Base-by-base conservation (phyloP, 1,284 basidiomycete genomes). In the Cutaneotrichosporon cyanovorans region DNA sequence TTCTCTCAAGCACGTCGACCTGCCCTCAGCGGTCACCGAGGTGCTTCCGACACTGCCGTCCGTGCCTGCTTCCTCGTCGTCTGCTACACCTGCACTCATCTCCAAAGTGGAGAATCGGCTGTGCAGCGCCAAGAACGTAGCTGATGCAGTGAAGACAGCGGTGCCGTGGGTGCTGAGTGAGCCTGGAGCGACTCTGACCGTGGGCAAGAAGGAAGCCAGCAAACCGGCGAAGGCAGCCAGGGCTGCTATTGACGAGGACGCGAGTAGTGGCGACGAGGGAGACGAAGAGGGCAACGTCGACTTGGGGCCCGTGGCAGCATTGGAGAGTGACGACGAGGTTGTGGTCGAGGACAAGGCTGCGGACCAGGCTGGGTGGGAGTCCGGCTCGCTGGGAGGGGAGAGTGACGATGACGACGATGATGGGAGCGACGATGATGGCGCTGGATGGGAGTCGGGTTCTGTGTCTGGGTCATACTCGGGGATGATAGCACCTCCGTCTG, bases 121-220 rank as follows among this genome's bases (percentile, higher is more conserved):
- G 20, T 74, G 85, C 36, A 88, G 85, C 59, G 84, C 84, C 2
- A 90, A 87, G 65, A 68, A 77, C 16, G 74, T 90, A 11, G 82
- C 86, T 0, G 74, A 77, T 12, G 80, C 79, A 53, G 75, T 87
- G 3, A 72, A 73, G 15, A 61, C 63, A 18, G 76, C 78, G 15
- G 62, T 90, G 0, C 73, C 77, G 9, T 73, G 76, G 49, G 46
- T 63, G 3, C 46, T 68, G 2, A 59, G 60, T 2, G 64, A 71
- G 43, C 55, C 66, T 20, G 67, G 67, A 0, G 63, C 66, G 2
- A 65, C 59, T 25, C 50, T 72, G n/a, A 52, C 53, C 30, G 20
- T 55, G 23, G 36, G 45, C 0, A 48, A 48, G 34, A 66, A 67
- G 40, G 50, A 53, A 19, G 25, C 25, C 8, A 7, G 8, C 25